Conservation (phyloP, 2,329 filamentous ascomycete species). For the Pyrenophora seminiperda region DNA sequence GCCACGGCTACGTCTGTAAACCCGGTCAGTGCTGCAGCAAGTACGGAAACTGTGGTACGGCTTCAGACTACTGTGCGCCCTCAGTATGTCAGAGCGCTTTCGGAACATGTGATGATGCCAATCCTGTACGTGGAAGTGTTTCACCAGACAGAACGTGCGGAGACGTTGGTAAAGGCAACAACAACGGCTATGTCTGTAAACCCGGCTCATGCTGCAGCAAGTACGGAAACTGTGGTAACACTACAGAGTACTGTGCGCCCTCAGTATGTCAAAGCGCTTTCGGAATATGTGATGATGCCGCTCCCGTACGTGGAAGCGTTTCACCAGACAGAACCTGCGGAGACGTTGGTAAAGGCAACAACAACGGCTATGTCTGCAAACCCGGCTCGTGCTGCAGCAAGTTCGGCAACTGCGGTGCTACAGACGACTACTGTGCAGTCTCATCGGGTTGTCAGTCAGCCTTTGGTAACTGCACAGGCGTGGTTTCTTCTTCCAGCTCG, state of each 20-base stretch:
- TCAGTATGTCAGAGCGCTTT: conserved; percentile 4
- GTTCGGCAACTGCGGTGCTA: conserved; percentile 43
- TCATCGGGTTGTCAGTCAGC: conserved; percentile 24
- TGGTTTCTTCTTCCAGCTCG: conserved; percentile 1
- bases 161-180: conserved; percentile 5
- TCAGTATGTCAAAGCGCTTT: too few species aligned
- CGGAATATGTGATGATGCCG: too few species aligned
- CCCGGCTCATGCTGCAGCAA: conserved; percentile 30
- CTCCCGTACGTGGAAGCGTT: too few species aligned
- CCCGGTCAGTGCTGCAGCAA: not conserved
- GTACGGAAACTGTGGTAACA: not conserved
- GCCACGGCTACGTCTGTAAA: not conserved
- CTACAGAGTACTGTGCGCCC: too few species aligned
- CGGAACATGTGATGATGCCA: conserved; percentile 1
- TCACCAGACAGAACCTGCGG: too few species aligned
- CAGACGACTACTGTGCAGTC: conserved; percentile 23
- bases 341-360: too few species aligned
- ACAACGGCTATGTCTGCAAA: too few species aligned
- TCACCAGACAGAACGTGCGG: conserved; percentile 12
- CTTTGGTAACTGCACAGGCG: conserved; percentile 21
- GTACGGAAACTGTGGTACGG: conserved; percentile 1
- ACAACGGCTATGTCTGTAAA: conserved; percentile 43
- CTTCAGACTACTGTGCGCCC: not conserved
- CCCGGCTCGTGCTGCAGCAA: conserved; percentile 39
- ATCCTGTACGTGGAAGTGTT: not conserved